Evolutionary conservation across 2,329 filamentous ascomycete genomes (phyloP).

Genomic region (Endoconidiophora laricicola): DNA sequence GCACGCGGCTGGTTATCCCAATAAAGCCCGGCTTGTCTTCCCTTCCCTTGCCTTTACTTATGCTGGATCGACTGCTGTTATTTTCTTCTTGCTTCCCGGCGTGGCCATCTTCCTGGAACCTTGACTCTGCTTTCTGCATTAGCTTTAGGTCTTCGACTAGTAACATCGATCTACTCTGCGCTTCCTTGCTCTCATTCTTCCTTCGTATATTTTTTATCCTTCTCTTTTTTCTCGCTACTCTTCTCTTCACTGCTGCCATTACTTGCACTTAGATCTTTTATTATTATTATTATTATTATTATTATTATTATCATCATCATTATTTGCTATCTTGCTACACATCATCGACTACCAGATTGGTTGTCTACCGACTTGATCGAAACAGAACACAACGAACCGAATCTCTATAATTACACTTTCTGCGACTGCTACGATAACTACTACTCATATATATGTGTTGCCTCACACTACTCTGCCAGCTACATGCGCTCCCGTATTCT

Average conservation of each 20-base stretch:
- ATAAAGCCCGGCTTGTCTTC: conserved; percentile 2
- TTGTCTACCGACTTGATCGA: neutral
- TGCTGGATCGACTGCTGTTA: neutral
- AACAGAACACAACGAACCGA: neutral
- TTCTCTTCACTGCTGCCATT: conserved; percentile 1
- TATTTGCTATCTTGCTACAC: neutral
- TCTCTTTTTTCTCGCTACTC: conserved; percentile 3
- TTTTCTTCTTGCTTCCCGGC: neutral
- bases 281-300: neutral
- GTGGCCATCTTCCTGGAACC: too few relatives aligned
- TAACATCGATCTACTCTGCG: too few relatives aligned
- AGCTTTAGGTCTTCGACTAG: too few relatives aligned
- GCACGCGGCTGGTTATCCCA: conserved; percentile 1
- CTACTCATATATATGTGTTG: neutral
- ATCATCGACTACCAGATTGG: neutral
- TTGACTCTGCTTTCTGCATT: too few relatives aligned
- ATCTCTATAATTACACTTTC: neutral
- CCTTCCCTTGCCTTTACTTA: neutral
- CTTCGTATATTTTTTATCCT: neutral
- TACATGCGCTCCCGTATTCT: neutral
- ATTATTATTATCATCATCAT: neutral
- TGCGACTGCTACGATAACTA: neutral
- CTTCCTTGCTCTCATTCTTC: conserved; percentile 1
- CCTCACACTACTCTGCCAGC: neutral
- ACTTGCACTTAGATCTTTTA: neutral